Conservation (phyloP, 495 filamentous ascomycete genomes). For the Penicillium pancosmium region DNA sequence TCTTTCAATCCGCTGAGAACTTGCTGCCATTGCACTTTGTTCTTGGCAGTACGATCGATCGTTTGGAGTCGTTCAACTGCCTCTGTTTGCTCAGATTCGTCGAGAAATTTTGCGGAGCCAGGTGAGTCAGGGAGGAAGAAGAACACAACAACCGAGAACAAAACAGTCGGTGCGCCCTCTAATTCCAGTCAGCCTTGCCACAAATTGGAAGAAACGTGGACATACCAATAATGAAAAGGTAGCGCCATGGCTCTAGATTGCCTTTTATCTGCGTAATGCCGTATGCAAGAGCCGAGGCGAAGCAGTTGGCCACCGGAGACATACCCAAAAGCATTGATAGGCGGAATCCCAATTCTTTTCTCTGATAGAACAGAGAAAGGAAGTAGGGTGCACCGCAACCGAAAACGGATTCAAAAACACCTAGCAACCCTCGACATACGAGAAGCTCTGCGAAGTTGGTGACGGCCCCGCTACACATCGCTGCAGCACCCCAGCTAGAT, state of each 20-base stretch:
- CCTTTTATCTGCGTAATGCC: constrained; percentile 59
- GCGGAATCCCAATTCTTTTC: constrained; percentile 69
- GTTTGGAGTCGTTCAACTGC: constrained; percentile 31
- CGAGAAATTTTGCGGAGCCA: constrained; percentile 66
- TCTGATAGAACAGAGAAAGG: constrained; percentile 74
- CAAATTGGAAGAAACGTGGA: not conserved
- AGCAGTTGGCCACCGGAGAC: constrained; percentile 73
- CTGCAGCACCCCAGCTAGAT: constrained; percentile 48
- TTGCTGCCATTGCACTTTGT: constrained; percentile 24
- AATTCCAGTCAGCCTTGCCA: constrained; percentile 51
- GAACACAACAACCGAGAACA: constrained; percentile 61
- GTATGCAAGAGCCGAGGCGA: constrained; percentile 74
- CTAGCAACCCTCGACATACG: constrained; percentile 60
- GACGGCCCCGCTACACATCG: constrained; percentile 55
- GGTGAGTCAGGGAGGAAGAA: constrained; percentile 69
- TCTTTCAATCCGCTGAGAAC: constrained; percentile 27
- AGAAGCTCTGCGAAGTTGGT: constrained; percentile 59
- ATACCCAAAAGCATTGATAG: constrained; percentile 69
- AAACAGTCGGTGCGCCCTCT: constrained; percentile 70
- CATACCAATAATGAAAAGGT: constrained; percentile 35
- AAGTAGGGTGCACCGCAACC: constrained; percentile 66
- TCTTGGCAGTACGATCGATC: constrained; percentile 27
- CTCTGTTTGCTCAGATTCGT: constrained; percentile 52
- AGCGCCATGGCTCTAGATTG: constrained; percentile 29
- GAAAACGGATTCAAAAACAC: constrained; percentile 60